A percentile compares a stretch with the other conserved stretches of the same genome.
Conservation (phyloP, 2,329 filamentous ascomycete genomes). For the Epichloe sylvatica region DNA sequence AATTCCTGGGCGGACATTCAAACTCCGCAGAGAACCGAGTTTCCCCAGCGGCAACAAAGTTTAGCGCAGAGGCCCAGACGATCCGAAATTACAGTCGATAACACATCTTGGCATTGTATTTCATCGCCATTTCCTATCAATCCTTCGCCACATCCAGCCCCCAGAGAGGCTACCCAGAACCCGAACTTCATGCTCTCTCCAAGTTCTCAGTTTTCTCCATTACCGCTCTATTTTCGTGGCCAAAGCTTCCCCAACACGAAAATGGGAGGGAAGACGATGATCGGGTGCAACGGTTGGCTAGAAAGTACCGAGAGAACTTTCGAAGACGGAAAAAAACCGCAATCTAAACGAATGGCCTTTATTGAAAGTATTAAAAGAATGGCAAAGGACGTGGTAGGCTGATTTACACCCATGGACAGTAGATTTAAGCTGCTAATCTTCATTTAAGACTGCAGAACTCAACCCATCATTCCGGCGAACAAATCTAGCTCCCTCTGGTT, state of each 20-base stretch:
- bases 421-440: slow-evolving; percentile 7
- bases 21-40: slow-evolving; percentile 10
- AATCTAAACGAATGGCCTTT: slow-evolving; percentile 27
- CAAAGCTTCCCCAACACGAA: slow-evolving; percentile 24
- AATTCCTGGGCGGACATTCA: slow-evolving; percentile 9
- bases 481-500: background rate
- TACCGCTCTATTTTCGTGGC: slow-evolving; percentile 28
- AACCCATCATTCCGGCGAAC: slow-evolving; percentile 8
- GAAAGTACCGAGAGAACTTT: slow-evolving; percentile 25
- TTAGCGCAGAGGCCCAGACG: slow-evolving; percentile 12
- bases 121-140: background rate
- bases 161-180: background rate
- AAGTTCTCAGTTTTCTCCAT: slow-evolving; percentile 26
- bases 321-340: slow-evolving; percentile 14
- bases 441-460: slow-evolving; percentile 20
- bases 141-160: background rate
- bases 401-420: background rate
- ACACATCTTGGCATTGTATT: slow-evolving; percentile 2
- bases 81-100: slow-evolving; percentile 17
- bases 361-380: slow-evolving; percentile 36
- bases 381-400: slow-evolving; percentile 38
- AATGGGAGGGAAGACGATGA: slow-evolving; percentile 35
- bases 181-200: background rate
- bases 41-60: slow-evolving; percentile 6
- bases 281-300: slow-evolving; percentile 44